Base-by-base conservation (phyloP, 768 basidiomycete genomes). In the Podaxis rugospora region DNA sequence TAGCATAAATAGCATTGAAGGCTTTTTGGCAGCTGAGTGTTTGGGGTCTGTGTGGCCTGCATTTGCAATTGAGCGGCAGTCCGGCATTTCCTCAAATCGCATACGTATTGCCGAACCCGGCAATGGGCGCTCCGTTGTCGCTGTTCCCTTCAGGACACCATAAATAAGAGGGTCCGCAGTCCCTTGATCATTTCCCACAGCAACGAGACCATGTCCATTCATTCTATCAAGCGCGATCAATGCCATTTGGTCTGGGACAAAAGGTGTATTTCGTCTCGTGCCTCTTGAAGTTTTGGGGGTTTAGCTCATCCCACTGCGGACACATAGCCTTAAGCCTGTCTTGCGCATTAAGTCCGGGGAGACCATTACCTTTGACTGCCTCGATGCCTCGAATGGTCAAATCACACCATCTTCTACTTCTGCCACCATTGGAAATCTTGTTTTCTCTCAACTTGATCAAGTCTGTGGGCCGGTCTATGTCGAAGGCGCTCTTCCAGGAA, bases 331-430 rank as follows among this genome's bases (percentile, higher is more conserved):
- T 44, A 74, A 77, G 13, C 85, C 85, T 0, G 76, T 76, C 16
- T 63, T 84, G 32, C 77, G 67, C 13, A 67, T 87, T 51, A 62
- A 76, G 47, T 86, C 85, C 1, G 85, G 85, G 14, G 80, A 82
- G 2, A 79, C 75, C 3, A 74, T 87, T 62, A 75, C 76, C 25
- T 84, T 86, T 65, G 82, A 84, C 66, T 87, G 85, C 63, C 75
- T 85, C n/a, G 84, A 87, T 66, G 84, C 79, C 1, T 85, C 84
- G 25, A 86, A 85, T 63, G 84, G 83, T 1, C 84, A 87, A 69
- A 74, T 87, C 59, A 80, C 76, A 0, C 66, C 77, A 25, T 61
- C 72, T 4, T 81, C 82, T 5, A 79, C 76, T 16, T 62, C 69
- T 2, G 56, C 60, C 1, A 63, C 74, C 25, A 65, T 86, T 37